Conservation (phyloP, 2,329 filamentous ascomycete genomes). For the Hirsutella rhossiliensis region DNA sequence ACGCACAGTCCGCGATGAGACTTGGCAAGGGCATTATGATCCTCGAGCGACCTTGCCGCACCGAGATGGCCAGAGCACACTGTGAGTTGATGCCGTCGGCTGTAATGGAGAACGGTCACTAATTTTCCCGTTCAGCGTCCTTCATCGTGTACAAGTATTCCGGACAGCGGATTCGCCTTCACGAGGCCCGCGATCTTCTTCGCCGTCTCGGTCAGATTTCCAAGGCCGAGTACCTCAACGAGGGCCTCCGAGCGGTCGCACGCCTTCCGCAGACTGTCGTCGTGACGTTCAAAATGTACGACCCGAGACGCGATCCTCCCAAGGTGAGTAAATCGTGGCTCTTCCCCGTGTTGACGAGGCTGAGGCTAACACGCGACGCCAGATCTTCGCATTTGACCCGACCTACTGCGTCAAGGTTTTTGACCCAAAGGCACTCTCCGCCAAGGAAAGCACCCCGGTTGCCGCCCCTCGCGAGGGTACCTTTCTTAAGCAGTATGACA, state of each 20-base stretch:
- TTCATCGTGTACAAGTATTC: conserved; percentile 32
- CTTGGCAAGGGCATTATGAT: conserved; percentile 36
- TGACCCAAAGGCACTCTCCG: conserved; percentile 12
- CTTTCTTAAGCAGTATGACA: conserved; percentile 23
- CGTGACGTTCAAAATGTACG: conserved; percentile 38
- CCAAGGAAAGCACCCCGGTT: conserved; percentile 1
- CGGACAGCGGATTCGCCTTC: conserved; percentile 22
- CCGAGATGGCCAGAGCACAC: conserved; percentile 47
- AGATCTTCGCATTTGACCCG: conserved; percentile 16
- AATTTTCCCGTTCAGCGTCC: conserved; percentile 27
- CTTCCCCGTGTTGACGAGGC: background rate
- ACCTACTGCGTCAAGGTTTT: conserved; percentile 11
- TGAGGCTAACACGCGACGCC: background rate
- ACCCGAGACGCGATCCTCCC: conserved; percentile 35
- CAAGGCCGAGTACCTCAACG: conserved; percentile 23
- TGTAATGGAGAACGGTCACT: conserved; percentile 6
- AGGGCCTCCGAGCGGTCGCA: conserved; percentile 18
- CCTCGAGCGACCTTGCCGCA: conserved; percentile 44
- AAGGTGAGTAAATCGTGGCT: conserved; percentile 23
- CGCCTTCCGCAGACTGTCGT: conserved; percentile 26
- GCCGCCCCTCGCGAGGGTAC: background rate
- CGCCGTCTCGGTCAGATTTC: conserved; percentile 29
- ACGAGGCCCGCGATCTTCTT: conserved; percentile 33
- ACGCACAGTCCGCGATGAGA: conserved; percentile 36
- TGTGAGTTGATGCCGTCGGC: conserved; percentile 25